Base-by-base conservation (phyloP, 2,329 filamentous ascomycete species). In the Saccharata proteae region DNA sequence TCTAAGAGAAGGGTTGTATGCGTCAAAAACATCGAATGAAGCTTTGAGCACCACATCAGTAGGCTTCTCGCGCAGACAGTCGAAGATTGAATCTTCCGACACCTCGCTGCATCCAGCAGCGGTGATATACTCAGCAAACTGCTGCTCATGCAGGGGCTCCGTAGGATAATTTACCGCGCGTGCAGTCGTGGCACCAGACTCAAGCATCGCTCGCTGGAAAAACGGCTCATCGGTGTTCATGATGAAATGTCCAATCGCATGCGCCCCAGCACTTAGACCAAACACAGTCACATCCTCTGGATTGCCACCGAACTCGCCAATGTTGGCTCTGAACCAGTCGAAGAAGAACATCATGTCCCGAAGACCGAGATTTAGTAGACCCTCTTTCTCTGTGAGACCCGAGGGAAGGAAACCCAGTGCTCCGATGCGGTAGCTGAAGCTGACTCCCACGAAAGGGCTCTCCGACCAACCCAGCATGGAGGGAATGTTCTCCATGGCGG, bases 231-330 rank as follows among this genome's bases (percentile, higher is more conserved):
- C 50, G 22, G 57, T 47, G 38, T 64, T 55, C 44, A 80, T 69
- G 11, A 82, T 53, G 41, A 80, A 76, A 44, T 83, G 77, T 3
- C 77, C 77, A 40, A 80, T 68, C 69, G 43, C 43, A 12, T 43
- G 41, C 12, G 42, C 42, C 16, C 44, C 44, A 4, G 43, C 43
- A n/a, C 42, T 45, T 11, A 44, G 39, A 7, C 44, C 44, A 21
- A 43, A 38, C 1, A 46, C 42, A 8, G 43, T 45, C 14, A 47
- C 40, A 7, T 41, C 36, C 6, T 44, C 37, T 4, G 39, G 38
- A 16, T 55, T 42, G 8, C 47, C 47, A 4, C 47, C 47, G 16
- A 51, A 49, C 1, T 40, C 30, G 10, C 37, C 37, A 29, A 58
- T 54, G 30, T 61, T 54, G 31, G 51, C 45, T 14, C 50, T 47